Evolutionary conservation across 495 filamentous ascomycete genomes (phyloP), one percentile per base, ranked within the genome.

Genomic region (Tuber magnatum): DNA sequence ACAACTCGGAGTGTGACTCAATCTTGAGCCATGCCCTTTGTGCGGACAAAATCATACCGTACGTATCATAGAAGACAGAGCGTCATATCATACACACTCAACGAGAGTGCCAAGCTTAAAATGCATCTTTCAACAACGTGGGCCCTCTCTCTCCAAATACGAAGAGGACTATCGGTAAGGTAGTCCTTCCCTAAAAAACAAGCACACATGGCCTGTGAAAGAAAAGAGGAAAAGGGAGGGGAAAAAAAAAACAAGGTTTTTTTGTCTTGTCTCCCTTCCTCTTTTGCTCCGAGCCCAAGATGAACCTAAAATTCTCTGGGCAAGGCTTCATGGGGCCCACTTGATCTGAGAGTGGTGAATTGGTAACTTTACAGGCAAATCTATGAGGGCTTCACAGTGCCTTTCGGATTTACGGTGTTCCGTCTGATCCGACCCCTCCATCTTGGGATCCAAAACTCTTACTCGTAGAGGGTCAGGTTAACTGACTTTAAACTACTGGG

Each of bases 361-460:
- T 65, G 14, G 56, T 35, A 65, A 56, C 39, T 40, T 40, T 7
- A 40, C 39, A 2, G 39, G 39, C 7, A 40, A 40, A 65, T 35
- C 56, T 14, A 35, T 18, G 56, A 35, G 56, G 56, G 56, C 56
- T 35, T 35, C 56, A 35, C 28, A 1, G 56, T 35, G 71, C 68
- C 68, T 18, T 56, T 46, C 74, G 69, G 77, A 43, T 71, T 74
- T 74, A 69, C 46, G 73, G 76, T 68, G 42, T 69, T 71, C 69
- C 74, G 77, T 51, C 42, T 46, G 65, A 78, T 74, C 71, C 68
- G 68, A 68, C 69, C 56, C 51, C 32, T 68, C 75, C 76, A 56
- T 69, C 51, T 74, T 77, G 41, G 75, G 22, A 40, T 42, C 39
- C 32, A 38, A 24, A 56, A 71, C 28, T 65, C 56, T 35, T 35